phyloP scores from a whole-genome alignment of 2,329 filamentous ascomycete genomes.

The Exserohilum rostratum region DNA sequence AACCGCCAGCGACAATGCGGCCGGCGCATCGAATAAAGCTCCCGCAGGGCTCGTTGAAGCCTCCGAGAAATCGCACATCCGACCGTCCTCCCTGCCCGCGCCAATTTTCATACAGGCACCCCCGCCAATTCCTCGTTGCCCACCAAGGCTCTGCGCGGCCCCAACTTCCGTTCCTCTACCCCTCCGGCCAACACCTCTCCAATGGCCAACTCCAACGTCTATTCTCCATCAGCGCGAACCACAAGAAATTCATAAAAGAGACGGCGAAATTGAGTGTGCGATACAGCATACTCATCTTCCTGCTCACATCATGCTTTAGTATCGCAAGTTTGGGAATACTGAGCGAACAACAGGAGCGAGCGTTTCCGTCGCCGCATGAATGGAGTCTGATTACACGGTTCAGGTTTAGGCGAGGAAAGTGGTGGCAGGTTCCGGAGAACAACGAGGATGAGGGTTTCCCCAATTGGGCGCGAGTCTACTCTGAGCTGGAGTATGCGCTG shows the following conservation, averaged over 20 bases:
- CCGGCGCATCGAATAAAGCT: conserved; percentile 38
- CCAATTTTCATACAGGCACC: conserved; percentile 64
- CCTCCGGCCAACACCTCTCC: conserved; percentile 52
- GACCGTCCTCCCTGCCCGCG: conserved; percentile 47
- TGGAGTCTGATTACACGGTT: conserved; percentile 77
- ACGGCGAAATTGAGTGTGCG: conserved; percentile 74
- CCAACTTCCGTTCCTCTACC: conserved; percentile 69
- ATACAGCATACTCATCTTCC: conserved; percentile 70
- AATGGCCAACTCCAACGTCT: conserved; percentile 65
- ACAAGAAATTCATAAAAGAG: conserved; percentile 70
- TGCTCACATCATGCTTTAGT: conserved; percentile 64
- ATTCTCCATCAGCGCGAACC: conserved; percentile 73
- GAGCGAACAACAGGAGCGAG: conserved; percentile 76
- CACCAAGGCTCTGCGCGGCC: conserved; percentile 58
- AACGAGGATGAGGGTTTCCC: conserved; percentile 64
- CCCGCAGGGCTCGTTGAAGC: conserved; percentile 27
- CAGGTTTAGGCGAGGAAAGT: conserved; percentile 64
- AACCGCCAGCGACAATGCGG: conserved; percentile 36
- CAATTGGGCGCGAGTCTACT: conserved; percentile 73
- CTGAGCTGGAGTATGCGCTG: conserved; percentile 65
- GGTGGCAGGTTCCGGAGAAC: conserved; percentile 57
- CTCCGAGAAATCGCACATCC: conserved; percentile 21
- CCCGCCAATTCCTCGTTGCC: conserved; percentile 56
- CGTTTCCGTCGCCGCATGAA: conserved; percentile 80
- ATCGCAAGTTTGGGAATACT: conserved; percentile 69